Evolutionary conservation across 2,329 filamentous ascomycete species (phyloP).

Genomic region (Pyrenophora tritici-repentis): DNA sequence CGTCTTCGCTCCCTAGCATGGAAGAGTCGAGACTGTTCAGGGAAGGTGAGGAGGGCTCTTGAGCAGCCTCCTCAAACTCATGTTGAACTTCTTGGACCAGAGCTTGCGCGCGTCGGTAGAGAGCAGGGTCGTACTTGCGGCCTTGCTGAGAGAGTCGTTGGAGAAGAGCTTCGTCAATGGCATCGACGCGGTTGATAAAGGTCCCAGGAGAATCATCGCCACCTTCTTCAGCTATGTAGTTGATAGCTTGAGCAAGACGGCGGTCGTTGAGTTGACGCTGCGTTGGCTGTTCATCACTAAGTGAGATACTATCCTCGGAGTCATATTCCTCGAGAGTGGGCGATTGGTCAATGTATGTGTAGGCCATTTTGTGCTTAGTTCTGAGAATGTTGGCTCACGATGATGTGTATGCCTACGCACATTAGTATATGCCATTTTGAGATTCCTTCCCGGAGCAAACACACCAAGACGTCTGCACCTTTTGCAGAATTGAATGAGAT

Average conservation of each 20-base stretch:
- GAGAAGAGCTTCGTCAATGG: slow-evolving; percentile 34
- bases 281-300: slow-evolving; percentile 7
- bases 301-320: slow-evolving; percentile 5
- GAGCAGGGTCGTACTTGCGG: slow-evolving; percentile 22
- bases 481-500: background rate
- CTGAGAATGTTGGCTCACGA: background rate
- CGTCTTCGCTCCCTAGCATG: slow-evolving; percentile 9
- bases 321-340: slow-evolving; percentile 14
- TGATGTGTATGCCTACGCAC: background rate
- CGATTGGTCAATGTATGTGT: background rate
- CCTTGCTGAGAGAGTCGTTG: slow-evolving; percentile 20
- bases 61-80: slow-evolving; percentile 18
- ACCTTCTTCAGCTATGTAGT: slow-evolving; percentile 32
- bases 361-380: slow-evolving; percentile 11
- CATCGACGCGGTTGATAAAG: slow-evolving; percentile 29
- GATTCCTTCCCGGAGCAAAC: slow-evolving; percentile 9
- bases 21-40: background rate
- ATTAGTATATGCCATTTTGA: slow-evolving; percentile 1
- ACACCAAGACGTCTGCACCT: slow-evolving; percentile 2
- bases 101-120: slow-evolving; percentile 26
- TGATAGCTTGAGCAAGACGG: slow-evolving; percentile 34
- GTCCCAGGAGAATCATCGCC: slow-evolving; percentile 21
- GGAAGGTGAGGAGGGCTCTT: background rate
- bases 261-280: slow-evolving; percentile 23
- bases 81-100: slow-evolving; percentile 27